Conservation (phyloP, 2,329 filamentous ascomycete species). For the Chaetothyriales sp. region DNA sequence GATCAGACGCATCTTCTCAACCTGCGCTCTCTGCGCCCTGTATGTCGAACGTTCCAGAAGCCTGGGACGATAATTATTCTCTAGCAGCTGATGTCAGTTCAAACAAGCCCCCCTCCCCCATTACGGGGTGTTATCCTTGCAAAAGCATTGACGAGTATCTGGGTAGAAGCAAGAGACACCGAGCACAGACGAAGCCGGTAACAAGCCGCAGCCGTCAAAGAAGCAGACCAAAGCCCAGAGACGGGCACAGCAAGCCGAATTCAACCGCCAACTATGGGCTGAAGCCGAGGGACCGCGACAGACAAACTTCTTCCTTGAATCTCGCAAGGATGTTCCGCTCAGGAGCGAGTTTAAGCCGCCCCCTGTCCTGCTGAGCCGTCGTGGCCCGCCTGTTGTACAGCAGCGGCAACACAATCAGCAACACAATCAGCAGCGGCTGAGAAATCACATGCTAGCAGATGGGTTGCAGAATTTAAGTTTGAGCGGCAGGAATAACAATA, state of each 20-base stretch:
- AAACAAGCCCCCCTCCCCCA: not conserved
- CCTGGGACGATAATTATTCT: constrained; percentile 92
- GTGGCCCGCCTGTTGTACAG: constrained; percentile 27
- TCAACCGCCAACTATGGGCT: constrained; percentile 77
- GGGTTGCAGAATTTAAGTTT: constrained; percentile 21
- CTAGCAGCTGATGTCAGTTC: constrained; percentile 53
- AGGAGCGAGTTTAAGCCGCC: constrained; percentile 64
- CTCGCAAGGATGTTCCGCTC: constrained; percentile 45
- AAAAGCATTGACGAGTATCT: not conserved
- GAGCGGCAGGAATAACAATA: constrained; percentile 26
- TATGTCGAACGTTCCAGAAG: constrained; percentile 42
- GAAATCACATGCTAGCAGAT: constrained; percentile 5
- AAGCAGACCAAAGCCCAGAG: constrained; percentile 62
- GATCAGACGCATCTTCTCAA: not conserved
- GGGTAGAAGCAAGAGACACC: constrained; percentile 8
- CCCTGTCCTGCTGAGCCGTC: constrained; percentile 73
- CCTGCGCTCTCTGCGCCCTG: constrained; percentile 1
- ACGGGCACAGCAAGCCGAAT: constrained; percentile 64
- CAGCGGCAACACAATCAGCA: not conserved
- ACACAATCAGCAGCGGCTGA: not conserved
- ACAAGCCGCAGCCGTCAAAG: constrained; percentile 29
- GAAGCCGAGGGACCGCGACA: constrained; percentile 61
- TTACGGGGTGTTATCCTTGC: not conserved
- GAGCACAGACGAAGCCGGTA: constrained; percentile 22
- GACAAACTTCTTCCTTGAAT: constrained; percentile 61